A percentile compares a stretch with the other conserved stretches of the same genome.
phyloP scores from a whole-genome alignment of 768 basidiomycete species.

The Sistotremastrum niveocremeum region DNA sequence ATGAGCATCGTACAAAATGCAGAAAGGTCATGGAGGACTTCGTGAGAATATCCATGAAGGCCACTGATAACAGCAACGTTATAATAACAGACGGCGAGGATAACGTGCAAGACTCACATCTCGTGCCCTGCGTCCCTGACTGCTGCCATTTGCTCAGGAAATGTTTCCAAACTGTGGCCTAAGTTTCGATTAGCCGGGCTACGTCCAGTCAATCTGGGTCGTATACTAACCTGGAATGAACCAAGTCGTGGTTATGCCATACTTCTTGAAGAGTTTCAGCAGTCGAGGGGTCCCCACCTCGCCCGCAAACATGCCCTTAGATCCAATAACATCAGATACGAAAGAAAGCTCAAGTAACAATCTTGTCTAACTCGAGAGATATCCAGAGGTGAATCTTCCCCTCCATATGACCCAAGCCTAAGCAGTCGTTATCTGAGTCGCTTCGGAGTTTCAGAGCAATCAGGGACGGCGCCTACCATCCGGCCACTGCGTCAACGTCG shows the following conservation, averaged over 20 bases:
- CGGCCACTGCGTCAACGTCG: conserved; percentile 67
- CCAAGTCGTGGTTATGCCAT: conserved; percentile 56
- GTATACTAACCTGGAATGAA: conserved; percentile 48
- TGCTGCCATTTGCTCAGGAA: conserved; percentile 53
- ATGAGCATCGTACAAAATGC: not conserved
- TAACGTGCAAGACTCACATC: conserved; percentile 24
- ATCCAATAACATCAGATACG: conserved; percentile 6
- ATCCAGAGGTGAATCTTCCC: conserved; percentile 57
- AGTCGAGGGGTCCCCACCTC: conserved; percentile 60
- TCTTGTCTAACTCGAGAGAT: conserved; percentile 39
- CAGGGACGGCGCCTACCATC: conserved; percentile 33
- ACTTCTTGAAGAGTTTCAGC: conserved; percentile 59
- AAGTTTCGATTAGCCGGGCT: not conserved
- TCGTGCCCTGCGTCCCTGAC: conserved; percentile 66
- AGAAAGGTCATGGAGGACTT: conserved; percentile 21
- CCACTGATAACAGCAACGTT: conserved; percentile 23
- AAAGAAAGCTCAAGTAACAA: not conserved
- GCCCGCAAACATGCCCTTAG: conserved; percentile 56
- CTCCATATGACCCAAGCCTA: conserved; percentile 64
- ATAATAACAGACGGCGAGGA: not conserved
- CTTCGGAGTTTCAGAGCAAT: too few species aligned
- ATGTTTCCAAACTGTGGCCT: conserved; percentile 66
- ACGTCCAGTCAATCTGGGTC: not conserved
- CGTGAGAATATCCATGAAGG: conserved; percentile 61
- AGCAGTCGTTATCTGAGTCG: not conserved